phyloP scores from a whole-genome alignment of 306 rosid genomes.

The Trifolium fragiferum region DNA sequence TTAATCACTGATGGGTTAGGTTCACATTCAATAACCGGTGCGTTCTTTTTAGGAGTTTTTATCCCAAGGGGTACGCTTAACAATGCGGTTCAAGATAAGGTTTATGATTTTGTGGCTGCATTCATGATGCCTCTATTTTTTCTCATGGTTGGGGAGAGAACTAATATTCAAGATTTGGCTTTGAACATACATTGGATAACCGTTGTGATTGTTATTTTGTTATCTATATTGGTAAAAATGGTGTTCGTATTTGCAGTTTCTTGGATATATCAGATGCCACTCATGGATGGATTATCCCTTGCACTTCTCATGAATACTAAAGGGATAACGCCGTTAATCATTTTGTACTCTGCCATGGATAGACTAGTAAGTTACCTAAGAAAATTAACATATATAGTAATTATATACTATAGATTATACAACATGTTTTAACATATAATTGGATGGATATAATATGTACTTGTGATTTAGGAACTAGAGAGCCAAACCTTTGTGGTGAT shows the following conservation, averaged over 20 bases:
- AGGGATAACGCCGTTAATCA: conserved; percentile 46
- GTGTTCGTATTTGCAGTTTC: background rate
- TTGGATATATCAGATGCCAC: conserved; percentile 38
- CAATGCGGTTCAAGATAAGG: conserved; percentile 46
- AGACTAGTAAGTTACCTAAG: conserved; percentile 41
- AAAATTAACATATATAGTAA: conserved; percentile 16
- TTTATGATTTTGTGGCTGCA: conserved; percentile 40
- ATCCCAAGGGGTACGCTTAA: conserved; percentile 45
- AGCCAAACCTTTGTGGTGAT: conserved; percentile 42
- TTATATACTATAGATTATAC: background rate
- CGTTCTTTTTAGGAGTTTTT: conserved; percentile 47
- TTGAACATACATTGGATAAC: background rate
- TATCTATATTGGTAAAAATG: conserved; percentile 44
- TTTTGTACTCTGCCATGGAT: conserved; percentile 44
- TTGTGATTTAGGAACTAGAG: conserved; percentile 40
- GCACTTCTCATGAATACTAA: conserved; percentile 53
- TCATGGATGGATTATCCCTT: conserved; percentile 44
- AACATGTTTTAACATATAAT: background rate
- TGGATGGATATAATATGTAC: background rate
- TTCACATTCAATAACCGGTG: conserved; percentile 39
- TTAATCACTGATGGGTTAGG: conserved; percentile 42
- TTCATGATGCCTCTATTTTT: conserved; percentile 51
- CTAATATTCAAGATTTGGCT: background rate
- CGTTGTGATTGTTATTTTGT: conserved; percentile 30
- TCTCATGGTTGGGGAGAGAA: conserved; percentile 39